phyloP scores from a whole-genome alignment of 1,284 basidiomycete species.

The Veloboletus limbatus region DNA sequence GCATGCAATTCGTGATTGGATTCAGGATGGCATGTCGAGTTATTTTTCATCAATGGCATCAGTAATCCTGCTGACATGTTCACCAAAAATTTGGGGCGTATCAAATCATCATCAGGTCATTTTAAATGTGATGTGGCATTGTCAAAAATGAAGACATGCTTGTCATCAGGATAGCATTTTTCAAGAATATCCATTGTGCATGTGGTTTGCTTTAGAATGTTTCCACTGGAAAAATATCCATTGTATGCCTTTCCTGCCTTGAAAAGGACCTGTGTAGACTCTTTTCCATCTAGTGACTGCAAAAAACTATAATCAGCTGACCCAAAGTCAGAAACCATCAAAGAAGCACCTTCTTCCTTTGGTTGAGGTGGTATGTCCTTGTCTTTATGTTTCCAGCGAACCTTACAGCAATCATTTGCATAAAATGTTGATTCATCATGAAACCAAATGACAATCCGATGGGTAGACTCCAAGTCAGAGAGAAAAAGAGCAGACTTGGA shows the following conservation, averaged over 20 bases:
- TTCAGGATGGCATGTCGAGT: too few species aligned
- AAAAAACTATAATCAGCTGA: background rate
- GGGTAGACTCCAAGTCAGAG: too few species aligned
- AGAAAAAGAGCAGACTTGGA: too few species aligned
- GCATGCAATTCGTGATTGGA: too few species aligned
- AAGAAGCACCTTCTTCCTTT: background rate
- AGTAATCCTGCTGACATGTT: too few species aligned
- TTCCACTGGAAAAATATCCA: background rate
- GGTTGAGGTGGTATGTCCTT: background rate
- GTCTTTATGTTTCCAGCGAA: background rate
- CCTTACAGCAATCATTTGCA: background rate
- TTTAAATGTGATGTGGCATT: too few species aligned
- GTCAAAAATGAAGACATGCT: background rate
- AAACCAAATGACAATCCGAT: background rate
- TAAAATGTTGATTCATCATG: background rate
- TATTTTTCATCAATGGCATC: too few species aligned
- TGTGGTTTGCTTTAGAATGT: background rate
- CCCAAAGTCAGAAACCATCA: background rate
- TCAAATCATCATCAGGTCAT: too few species aligned
- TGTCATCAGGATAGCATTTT: background rate
- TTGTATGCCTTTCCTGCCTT: background rate
- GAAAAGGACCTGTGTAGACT: background rate
- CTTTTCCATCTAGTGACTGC: background rate
- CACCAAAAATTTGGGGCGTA: too few species aligned
- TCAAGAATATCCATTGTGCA: background rate